Evolutionary conservation across 495 filamentous ascomycete species (phyloP).

Genomic region (Penicillium mononematosum): DNA sequence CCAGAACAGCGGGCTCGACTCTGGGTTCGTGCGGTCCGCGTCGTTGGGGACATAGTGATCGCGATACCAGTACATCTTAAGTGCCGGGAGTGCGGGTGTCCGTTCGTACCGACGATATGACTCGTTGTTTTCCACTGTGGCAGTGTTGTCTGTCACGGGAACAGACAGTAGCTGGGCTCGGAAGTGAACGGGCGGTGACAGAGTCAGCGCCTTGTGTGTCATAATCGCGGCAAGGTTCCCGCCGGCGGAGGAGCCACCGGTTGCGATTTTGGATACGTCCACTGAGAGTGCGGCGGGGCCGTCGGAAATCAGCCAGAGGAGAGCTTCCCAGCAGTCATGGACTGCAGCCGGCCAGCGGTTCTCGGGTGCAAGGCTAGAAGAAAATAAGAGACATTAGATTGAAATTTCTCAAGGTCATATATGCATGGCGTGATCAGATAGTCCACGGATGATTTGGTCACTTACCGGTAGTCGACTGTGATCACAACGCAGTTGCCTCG

Average conservation of each 20-base stretch:
- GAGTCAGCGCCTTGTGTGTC: constrained; percentile 51
- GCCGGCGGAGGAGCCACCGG: constrained; percentile 56
- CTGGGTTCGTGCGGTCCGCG: constrained; percentile 46
- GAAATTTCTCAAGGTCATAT: background rate
- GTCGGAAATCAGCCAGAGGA: constrained; percentile 52
- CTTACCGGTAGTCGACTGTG: constrained; percentile 56
- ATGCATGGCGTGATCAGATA: constrained; percentile 14
- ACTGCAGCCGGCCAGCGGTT: constrained; percentile 56
- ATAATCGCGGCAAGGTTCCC: constrained; percentile 56
- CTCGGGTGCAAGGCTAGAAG: constrained; percentile 49
- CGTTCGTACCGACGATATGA: constrained; percentile 52
- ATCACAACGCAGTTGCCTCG: constrained; percentile 53
- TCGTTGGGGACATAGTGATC: constrained; percentile 54
- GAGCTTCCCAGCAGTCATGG: constrained; percentile 56
- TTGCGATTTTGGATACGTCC: constrained; percentile 48
- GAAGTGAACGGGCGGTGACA: constrained; percentile 46
- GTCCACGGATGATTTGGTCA: background rate
- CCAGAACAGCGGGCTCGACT: constrained; percentile 56
- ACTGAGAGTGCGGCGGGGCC: constrained; percentile 41
- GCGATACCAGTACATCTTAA: constrained; percentile 61
- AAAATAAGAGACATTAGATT: background rate
- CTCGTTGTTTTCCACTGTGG: constrained; percentile 40
- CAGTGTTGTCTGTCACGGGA: constrained; percentile 59
- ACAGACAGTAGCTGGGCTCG: constrained; percentile 54
- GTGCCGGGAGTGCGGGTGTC: constrained; percentile 49